Conservation (phyloP, 768 basidiomycete species). For the Mrakia hoshinonis region DNA sequence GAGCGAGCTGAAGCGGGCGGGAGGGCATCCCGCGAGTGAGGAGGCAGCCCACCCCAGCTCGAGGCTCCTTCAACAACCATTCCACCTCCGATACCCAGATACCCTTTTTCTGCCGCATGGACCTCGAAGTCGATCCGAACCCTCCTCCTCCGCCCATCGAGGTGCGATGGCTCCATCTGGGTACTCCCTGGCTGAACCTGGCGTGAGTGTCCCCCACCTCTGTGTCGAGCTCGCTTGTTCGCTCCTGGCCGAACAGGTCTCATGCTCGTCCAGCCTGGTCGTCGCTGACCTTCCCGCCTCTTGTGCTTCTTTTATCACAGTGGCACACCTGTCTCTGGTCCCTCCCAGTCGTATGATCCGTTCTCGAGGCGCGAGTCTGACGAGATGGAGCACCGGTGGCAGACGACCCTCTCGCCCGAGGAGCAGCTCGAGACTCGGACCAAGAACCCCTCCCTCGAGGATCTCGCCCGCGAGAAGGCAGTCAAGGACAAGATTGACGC, state of each 20-base stretch:
- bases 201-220: background rate
- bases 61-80: too few relatives aligned
- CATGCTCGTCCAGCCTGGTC: background rate
- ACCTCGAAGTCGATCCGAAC: background rate
- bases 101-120: background rate
- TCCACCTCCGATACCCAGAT: too few relatives aligned
- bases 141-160: constrained; percentile 16
- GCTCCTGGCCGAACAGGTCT: background rate
- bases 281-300: background rate
- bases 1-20: too few relatives aligned
- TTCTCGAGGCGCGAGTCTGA: constrained; percentile 12
- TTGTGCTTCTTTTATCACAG: background rate
- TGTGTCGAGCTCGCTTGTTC: background rate
- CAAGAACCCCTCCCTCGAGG: constrained; percentile 25
- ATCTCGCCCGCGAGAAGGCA: constrained; percentile 18
- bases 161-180: constrained; percentile 24
- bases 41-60: too few relatives aligned
- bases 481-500: constrained; percentile 4
- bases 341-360: constrained; percentile 17
- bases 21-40: too few relatives aligned
- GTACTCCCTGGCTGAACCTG: constrained; percentile 23
- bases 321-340: constrained; percentile 19
- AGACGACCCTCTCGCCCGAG: background rate
- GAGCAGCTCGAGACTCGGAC: constrained; percentile 4
- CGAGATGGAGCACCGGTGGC: constrained; percentile 26